Evolutionary conservation across 306 rosid species (phyloP), one percentile per base, ranked within the genome.

Genomic region (Comarum palustre): DNA sequence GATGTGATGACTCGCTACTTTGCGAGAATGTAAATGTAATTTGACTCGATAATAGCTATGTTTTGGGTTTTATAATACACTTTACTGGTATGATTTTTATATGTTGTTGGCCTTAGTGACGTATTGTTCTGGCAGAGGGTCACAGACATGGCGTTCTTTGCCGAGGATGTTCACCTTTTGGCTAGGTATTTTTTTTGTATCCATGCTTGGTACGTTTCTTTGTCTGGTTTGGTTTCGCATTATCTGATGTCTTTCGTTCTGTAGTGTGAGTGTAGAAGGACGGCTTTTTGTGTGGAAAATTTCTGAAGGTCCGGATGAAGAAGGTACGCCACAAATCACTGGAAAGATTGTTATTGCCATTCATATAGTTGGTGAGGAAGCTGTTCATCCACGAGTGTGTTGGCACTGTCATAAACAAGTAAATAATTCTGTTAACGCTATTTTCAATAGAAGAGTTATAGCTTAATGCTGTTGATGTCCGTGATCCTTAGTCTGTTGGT

Each of bases 401-500:
- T 95, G 99, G 99, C 99, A 95, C 65, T 91, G 97, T 81, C 97
- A 92, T 87, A 95, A 91, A 84, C 99, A 91, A 82, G 99, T 90
- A 87, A 81, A 62, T 73, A 43, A 57, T 61, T 62, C 48, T 13
- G 38, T 69, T 64, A 57, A 38, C 61, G 58, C 55, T 42, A 64
- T 50, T 39, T 32, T 50, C 20, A 22, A 4, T 31, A 12, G 16
- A 32, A 52, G 12, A 6, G 51, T 48, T 50, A 15, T 61, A 42
- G 74, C 80, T 55, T 4, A 12, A 36, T 27, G 4, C 27, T 10
- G 25, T 71, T 16, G 43, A 13, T 48, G 10, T 8, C 12, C 0
- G 22, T 29, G n/a, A 5, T 71, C 43, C 1, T 65, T 36, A n/a
- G 25, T 45, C 0, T 48, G 2, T 52, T 54, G 57, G 73, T 54